Evolutionary conservation across 2,329 filamentous ascomycete species (phyloP).

Genomic region (Fusarium sp.): DNA sequence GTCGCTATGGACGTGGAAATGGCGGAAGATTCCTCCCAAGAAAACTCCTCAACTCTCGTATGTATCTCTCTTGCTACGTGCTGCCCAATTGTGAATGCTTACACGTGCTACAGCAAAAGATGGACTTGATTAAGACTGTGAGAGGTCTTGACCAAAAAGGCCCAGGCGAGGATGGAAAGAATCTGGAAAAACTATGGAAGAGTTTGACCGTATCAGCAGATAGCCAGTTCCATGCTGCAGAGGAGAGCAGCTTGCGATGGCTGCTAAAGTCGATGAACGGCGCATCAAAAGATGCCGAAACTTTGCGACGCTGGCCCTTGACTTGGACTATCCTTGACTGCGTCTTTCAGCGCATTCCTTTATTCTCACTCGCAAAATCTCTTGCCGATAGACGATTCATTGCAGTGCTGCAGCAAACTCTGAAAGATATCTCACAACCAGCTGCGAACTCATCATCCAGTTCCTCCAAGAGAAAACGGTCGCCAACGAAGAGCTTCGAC

Average conservation of each 20-base stretch:
- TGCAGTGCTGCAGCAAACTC: slow-evolving; percentile 69
- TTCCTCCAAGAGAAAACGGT: slow-evolving; percentile 58
- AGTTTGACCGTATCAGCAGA: slow-evolving; percentile 54
- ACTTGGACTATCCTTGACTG: slow-evolving; percentile 70
- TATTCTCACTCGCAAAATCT: slow-evolving; percentile 74
- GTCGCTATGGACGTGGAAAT: slow-evolving; percentile 36
- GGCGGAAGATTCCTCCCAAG: slow-evolving; percentile 15
- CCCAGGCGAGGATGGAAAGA: slow-evolving; percentile 55
- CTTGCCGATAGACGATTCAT: slow-evolving; percentile 76
- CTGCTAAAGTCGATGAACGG: slow-evolving; percentile 70
- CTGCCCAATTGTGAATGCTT: slow-evolving; percentile 18
- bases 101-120: slow-evolving; percentile 42
- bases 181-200: slow-evolving; percentile 60
- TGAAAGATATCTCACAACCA: slow-evolving; percentile 64
- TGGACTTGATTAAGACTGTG: slow-evolving; percentile 60
- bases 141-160: slow-evolving; percentile 64
- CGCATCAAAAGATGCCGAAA: slow-evolving; percentile 57
- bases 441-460: slow-evolving; percentile 38
- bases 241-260: slow-evolving; percentile 69
- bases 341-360: slow-evolving; percentile 71
- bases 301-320: slow-evolving; percentile 62
- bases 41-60: slow-evolving; percentile 13
- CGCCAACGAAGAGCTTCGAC: slow-evolving; percentile 48
- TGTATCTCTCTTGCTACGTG: slow-evolving; percentile 6
- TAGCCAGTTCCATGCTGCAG: slow-evolving; percentile 60